Percentiles rank a stretch among this genome's conserved stretches.
These are phyloP conservation scores for Suhomyces tanzawaensis DNA, from an alignment of 805 yeast species.

Conservation along the genomic window DNA sequence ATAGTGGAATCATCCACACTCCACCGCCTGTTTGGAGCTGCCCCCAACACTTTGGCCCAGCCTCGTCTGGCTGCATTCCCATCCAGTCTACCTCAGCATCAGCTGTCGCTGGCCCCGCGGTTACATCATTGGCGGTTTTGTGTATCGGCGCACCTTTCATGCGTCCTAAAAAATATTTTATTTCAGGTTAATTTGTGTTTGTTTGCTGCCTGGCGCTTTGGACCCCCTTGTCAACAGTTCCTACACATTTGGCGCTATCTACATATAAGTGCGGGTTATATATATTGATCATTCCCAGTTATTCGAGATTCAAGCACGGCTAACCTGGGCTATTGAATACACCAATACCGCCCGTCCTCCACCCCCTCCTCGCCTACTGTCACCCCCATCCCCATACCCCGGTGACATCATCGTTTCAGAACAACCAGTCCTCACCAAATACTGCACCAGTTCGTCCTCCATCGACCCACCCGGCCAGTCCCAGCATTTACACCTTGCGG, in stretches of 20 bases:
- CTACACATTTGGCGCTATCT: constrained; percentile 1
- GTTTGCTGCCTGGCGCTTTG: constrained; percentile 6
- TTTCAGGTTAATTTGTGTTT: constrained; percentile 2
- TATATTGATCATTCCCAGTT: constrained; percentile 2
- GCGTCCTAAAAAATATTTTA: constrained; percentile 1
- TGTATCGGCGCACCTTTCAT: constrained; percentile 1
- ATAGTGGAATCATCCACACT: no score
- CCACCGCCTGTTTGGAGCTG: no score
- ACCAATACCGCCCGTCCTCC: not conserved
- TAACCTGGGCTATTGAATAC: not conserved
- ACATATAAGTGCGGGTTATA: constrained; percentile 3
- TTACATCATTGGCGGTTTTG: constrained; percentile 3
- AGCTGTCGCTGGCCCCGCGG: constrained; percentile 1
- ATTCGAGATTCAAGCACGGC: not conserved
- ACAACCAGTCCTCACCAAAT: not conserved
- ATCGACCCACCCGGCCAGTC: not conserved
- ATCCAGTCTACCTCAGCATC: not conserved
- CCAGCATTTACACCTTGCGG: no score
- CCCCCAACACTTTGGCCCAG: no score
- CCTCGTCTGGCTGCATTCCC: no score
- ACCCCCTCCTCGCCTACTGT: not conserved
- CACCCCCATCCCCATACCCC: not conserved
- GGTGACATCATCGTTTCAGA: not conserved
- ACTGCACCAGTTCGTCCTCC: not conserved
- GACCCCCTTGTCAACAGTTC: constrained; percentile 3